Conservation (phyloP, 208 protist species). For the Leptomonas seymouri region DNA sequence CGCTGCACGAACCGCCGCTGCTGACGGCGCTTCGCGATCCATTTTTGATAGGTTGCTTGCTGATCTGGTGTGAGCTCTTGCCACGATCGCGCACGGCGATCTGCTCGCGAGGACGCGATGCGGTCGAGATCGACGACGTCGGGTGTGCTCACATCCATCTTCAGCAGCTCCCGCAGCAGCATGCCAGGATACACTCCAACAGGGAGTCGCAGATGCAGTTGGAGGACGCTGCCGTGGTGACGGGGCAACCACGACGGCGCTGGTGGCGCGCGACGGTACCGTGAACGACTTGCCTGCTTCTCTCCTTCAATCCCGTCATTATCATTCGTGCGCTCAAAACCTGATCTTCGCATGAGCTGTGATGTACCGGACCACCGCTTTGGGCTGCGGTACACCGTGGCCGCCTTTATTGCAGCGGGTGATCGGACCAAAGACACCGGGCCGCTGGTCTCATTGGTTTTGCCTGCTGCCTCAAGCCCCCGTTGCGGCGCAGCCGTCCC, state of each 20-base stretch:
- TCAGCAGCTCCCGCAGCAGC: conserved; percentile 83
- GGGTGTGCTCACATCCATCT: conserved; percentile 82
- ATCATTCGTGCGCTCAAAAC: background rate
- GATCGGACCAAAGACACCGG: background rate
- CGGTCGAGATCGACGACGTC: conserved; percentile 79
- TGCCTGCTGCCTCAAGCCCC: background rate
- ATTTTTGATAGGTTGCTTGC: conserved; percentile 53
- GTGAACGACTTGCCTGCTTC: background rate
- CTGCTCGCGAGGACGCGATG: conserved; percentile 30
- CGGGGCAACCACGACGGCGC: conserved; percentile 79
- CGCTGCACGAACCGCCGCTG: conserved; percentile 48
- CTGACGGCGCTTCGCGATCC: conserved; percentile 64
- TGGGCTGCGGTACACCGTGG: conserved; percentile 20
- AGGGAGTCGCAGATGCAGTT: conserved; percentile 66
- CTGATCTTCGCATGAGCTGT: conserved; percentile 14
- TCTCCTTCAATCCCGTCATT: background rate
- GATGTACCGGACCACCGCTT: conserved; percentile 23
- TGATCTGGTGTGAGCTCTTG: conserved; percentile 51
- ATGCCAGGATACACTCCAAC: conserved; percentile 73
- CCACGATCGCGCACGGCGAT: conserved; percentile 49
- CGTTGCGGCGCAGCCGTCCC: background rate
- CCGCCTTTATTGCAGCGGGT: conserved; percentile 20
- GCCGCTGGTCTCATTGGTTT: background rate
- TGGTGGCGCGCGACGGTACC: conserved; percentile 33
- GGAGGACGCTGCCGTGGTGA: conserved; percentile 59